These are phyloP conservation scores for Sphenostylis stenocarpa DNA, from an alignment of 306 rosid species.

Conservation along the genomic window DNA sequence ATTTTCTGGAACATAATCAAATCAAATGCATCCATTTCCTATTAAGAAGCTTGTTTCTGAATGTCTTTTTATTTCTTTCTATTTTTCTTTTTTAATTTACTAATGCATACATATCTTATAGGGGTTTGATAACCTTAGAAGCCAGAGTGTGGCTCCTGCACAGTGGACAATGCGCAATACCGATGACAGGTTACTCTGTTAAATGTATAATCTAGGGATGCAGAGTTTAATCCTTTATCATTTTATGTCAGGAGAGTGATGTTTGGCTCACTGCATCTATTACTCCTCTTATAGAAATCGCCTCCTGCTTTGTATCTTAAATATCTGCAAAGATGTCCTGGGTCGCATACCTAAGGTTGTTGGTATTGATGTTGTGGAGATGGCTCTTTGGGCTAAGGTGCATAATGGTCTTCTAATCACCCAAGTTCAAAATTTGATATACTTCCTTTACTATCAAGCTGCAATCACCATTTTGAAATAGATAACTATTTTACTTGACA, in stretches of 20 bases:
- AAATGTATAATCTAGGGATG: constrained; percentile 22
- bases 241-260: constrained; percentile 12
- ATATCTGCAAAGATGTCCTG: constrained; percentile 76
- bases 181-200: constrained; percentile 78
- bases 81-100: not conserved
- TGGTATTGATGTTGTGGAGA: constrained; percentile 96
- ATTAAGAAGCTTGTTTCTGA: constrained; percentile 21
- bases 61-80: not conserved
- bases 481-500: not conserved
- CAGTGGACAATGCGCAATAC: constrained; percentile 98
- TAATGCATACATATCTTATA: constrained; percentile 42
- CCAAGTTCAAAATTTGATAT: constrained; percentile 21
- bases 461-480: not conserved
- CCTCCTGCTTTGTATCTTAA: constrained; percentile 69
- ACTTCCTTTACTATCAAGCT: constrained; percentile 1
- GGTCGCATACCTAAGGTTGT: constrained; percentile 94
- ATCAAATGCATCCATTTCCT: constrained; percentile 13
- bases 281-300: constrained; percentile 70
- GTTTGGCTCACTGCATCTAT: constrained; percentile 19
- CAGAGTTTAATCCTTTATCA: not conserved
- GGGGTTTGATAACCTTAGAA: constrained; percentile 96
- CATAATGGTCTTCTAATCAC: constrained; percentile 38
- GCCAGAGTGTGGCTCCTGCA: constrained; percentile 86
- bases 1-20: constrained; percentile 25
- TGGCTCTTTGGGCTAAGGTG: constrained; percentile 99